Evolutionary conservation across 305 asterid species (phyloP).

Genomic region (Coffea humblotiana): DNA sequence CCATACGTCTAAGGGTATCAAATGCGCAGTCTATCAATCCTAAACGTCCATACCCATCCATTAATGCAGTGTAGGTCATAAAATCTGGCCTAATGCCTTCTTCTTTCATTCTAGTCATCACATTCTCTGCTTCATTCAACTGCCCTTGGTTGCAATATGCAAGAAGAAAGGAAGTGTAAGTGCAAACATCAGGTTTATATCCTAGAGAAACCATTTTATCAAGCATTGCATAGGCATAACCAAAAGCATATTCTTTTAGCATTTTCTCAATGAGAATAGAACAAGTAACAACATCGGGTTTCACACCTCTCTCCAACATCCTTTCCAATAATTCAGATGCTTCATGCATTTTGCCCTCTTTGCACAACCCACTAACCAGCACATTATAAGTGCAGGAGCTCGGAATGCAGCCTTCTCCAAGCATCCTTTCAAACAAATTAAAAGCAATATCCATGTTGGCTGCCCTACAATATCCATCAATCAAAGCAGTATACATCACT

Average conservation of each 20-base stretch:
- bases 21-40: constrained; percentile 55
- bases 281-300: constrained; percentile 56
- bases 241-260: constrained; percentile 63
- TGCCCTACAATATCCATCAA: constrained; percentile 57
- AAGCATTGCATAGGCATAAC: constrained; percentile 49
- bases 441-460: constrained; percentile 52
- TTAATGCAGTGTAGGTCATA: constrained; percentile 62
- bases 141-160: constrained; percentile 79
- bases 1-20: constrained; percentile 55
- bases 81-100: constrained; percentile 60
- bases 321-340: constrained; percentile 48
- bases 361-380: constrained; percentile 66
- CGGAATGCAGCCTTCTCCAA: constrained; percentile 48
- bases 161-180: constrained; percentile 68
- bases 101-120: constrained; percentile 56
- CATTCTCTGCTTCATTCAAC: constrained; percentile 70
- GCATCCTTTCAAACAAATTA: constrained; percentile 57
- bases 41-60: constrained; percentile 77
- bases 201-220: constrained; percentile 53
- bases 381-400: constrained; percentile 60
- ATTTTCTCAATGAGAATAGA: constrained; percentile 66
- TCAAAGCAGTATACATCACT: constrained; percentile 61
- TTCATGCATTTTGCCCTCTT: constrained; percentile 50
- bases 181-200: constrained; percentile 68
- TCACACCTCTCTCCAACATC: constrained; percentile 56